These are phyloP conservation scores for Meyerozyma carpophila DNA, from an alignment of 1,139 yeast genomes.

Conservation along the genomic window DNA sequence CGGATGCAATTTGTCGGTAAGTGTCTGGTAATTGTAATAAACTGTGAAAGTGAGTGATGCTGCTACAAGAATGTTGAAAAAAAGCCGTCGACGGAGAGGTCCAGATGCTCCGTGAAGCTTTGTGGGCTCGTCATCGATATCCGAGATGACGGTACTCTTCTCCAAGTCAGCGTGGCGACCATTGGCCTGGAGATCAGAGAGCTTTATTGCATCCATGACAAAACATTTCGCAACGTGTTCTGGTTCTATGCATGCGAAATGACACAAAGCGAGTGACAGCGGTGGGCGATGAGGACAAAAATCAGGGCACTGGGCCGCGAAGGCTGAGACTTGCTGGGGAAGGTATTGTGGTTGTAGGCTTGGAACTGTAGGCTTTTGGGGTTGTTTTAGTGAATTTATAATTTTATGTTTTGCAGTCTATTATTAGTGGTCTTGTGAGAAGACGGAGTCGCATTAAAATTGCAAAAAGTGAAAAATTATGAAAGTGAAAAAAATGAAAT, in stretches of 20 bases:
- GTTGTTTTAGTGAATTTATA: background rate
- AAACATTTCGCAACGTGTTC: background rate
- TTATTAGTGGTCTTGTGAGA: background rate
- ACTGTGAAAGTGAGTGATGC: background rate
- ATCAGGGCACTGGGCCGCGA: background rate
- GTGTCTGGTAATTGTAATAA: background rate
- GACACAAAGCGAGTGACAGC: background rate
- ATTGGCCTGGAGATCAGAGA: background rate
- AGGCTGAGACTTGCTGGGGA: background rate
- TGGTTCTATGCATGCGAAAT: background rate
- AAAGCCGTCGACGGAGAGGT: slow-evolving; percentile 1
- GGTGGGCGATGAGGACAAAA: too few species aligned
- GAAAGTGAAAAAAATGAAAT: too few species aligned
- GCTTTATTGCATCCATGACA: slow-evolving; percentile 1
- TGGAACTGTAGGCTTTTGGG: background rate
- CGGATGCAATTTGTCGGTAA: background rate
- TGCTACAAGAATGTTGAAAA: background rate
- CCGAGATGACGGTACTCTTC: background rate
- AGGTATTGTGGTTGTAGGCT: background rate
- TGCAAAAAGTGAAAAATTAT: too few species aligned
- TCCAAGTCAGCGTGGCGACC: background rate
- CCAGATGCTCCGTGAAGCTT: background rate
- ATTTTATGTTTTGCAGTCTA: background rate
- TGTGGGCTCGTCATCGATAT: background rate
- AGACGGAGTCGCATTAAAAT: slow-evolving; percentile 3